Evolutionary conservation across 106 monocot genomes (phyloP), one percentile per base, ranked within the genome.

Genomic region (Triglochin maritima): DNA sequence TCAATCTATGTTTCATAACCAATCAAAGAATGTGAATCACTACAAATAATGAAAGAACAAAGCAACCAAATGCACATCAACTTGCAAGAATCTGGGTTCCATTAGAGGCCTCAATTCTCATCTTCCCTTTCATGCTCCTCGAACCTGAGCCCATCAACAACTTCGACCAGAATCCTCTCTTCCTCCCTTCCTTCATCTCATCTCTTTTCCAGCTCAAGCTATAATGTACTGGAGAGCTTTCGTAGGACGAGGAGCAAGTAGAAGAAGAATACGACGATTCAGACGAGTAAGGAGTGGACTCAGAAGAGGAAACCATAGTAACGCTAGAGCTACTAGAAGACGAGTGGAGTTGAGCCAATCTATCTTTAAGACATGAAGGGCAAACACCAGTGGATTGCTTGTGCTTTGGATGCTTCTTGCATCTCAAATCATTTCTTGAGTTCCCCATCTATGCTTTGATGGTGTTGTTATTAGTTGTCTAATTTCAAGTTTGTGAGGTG

Each of bases 331-430:
- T 4, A 43, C 63, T 60, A 3, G 72, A 63, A 16, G 72, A 63
- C 4, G 72, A n/a, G 7, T 50, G 54, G 3, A 64, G 54, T 14
- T 53, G 46, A 6, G 72, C 16, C 16, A 72, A 63, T 44, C 52
- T 43, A 43, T 72, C 72, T 17, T 63, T 54, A 29, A 72, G 62
- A 43, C 72, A 72, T 13, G 62, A 50, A 9, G 72, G 72, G 55
- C 72, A 72, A 4, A 72, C 72, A 6, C 72, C 72, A 14, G 7
- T 63, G n/a, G 72, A 52, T 43, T 64, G 63, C 63, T 54, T 50
- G 63, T 72, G 72, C 14, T 17, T 51, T 4, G 72, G 72, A 63
- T 72, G 72, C 72, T 42, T 72, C 63, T 52, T 64, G 72, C 72
- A 72, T 50, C 72, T 72, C 52, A 14, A 53, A 7, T 72, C 72